Conservation (phyloP, 2,329 filamentous ascomycete genomes). For the Biscogniauxia marginata region DNA sequence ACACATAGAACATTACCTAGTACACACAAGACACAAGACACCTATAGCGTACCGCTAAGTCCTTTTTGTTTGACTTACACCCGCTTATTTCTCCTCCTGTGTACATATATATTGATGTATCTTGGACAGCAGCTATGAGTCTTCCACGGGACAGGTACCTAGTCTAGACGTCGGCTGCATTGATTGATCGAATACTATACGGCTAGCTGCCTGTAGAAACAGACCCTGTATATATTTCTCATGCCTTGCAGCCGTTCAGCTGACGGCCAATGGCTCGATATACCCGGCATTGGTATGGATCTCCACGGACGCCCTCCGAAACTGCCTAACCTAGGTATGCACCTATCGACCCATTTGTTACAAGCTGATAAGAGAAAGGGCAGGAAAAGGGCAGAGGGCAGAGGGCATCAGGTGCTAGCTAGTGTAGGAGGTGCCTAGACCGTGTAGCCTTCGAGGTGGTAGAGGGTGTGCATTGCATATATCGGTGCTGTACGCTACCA, state of each 20-base stretch:
- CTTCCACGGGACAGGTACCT: neutral
- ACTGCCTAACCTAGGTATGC: neutral
- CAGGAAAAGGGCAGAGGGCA: neutral
- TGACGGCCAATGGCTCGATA: neutral
- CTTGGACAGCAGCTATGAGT: neutral
- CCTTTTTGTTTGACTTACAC: too few relatives aligned
- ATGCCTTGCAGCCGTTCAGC: neutral
- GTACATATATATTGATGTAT: too few relatives aligned
- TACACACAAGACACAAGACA: too few relatives aligned
- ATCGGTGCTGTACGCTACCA: neutral
- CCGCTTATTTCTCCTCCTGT: too few relatives aligned
- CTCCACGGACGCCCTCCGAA: neutral
- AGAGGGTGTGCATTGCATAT: neutral
- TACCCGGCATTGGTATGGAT: neutral
- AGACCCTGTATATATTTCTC: neutral
- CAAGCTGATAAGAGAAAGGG: slow-evolving; percentile 1
- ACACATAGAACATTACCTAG: too few relatives aligned
- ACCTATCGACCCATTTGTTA: slow-evolving; percentile 2
- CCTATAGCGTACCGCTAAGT: too few relatives aligned
- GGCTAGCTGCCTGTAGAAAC: neutral
- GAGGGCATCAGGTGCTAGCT: neutral
- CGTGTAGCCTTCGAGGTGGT: neutral
- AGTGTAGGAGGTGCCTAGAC: neutral
- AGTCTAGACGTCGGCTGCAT: neutral
- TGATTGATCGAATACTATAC: neutral